Percentiles rank a stretch among this genome's conserved stretches.
Conservation (phyloP, 139 green algal genomes). For the Coelastrella sp. region DNA sequence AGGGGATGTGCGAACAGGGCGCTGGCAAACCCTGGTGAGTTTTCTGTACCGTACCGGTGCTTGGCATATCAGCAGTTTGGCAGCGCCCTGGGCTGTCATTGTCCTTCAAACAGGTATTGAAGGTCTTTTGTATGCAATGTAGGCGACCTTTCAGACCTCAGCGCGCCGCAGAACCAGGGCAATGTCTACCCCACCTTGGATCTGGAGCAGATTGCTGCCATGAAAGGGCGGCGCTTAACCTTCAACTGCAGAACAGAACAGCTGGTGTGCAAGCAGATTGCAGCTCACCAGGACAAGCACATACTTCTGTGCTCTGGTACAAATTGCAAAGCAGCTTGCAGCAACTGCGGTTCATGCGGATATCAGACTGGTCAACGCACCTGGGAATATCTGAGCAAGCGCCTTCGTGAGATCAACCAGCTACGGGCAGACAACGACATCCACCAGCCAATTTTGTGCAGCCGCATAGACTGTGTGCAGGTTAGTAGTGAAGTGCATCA, state of each 20-base stretch:
- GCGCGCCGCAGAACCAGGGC: neutral
- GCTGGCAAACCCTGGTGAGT: neutral
- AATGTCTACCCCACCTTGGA: conserved; percentile 31
- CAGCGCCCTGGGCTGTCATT: neutral
- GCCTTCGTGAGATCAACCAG: conserved; percentile 42
- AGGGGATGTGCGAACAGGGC: neutral
- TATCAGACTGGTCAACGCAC: neutral
- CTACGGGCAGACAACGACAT: conserved; percentile 10
- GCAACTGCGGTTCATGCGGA: neutral
- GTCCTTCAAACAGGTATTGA: neutral
- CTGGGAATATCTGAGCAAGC: conserved; percentile 38
- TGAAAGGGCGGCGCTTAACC: neutral
- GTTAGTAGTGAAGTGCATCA: neutral
- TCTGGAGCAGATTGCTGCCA: conserved; percentile 13
- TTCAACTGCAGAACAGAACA: neutral
- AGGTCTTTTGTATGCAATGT: neutral
- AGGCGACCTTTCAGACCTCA: neutral
- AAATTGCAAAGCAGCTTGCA: conserved; percentile 22
- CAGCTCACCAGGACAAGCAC: conserved; percentile 34
- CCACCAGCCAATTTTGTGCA: conserved; percentile 24
- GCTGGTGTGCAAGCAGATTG: neutral
- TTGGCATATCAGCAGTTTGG: neutral
- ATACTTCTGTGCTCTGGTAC: conserved; percentile 32
- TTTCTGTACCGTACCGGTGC: neutral
- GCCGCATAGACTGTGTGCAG: conserved; percentile 26